Conservation (phyloP, 768 basidiomycete species). For the Lactifluus piperatus region DNA sequence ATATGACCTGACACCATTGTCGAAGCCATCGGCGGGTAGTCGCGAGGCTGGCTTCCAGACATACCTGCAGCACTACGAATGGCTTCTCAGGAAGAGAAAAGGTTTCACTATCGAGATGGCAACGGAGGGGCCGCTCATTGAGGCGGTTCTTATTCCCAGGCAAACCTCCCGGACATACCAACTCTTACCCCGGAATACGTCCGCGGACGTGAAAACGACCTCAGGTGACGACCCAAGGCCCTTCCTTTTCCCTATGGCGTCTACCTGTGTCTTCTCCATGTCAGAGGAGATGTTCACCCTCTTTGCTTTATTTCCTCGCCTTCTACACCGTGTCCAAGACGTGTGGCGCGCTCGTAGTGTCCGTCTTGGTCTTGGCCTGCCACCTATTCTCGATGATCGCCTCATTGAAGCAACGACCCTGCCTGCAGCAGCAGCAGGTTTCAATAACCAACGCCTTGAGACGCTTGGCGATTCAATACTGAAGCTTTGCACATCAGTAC, state of each 20-base stretch:
- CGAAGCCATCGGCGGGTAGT: slow-evolving; percentile 43
- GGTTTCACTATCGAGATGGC: slow-evolving; percentile 36
- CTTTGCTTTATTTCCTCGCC: slow-evolving; percentile 49
- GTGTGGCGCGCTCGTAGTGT: slow-evolving; percentile 50
- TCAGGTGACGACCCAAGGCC: slow-evolving; percentile 13
- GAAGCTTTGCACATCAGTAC: slow-evolving; percentile 65
- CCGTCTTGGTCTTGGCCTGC: slow-evolving; percentile 48
- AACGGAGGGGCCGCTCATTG: slow-evolving; percentile 52
- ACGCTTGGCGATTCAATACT: slow-evolving; percentile 82
- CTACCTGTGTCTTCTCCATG: slow-evolving; percentile 49
- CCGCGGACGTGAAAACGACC: slow-evolving; percentile 1
- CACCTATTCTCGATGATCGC: slow-evolving; percentile 45
- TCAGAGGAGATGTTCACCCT: slow-evolving; percentile 33
- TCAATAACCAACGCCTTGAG: slow-evolving; percentile 80
- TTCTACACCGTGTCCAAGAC: slow-evolving; percentile 59
- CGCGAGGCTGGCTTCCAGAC: slow-evolving; percentile 39
- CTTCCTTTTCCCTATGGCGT: slow-evolving; percentile 34
- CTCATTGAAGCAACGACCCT: slow-evolving; percentile 71
- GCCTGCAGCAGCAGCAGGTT: slow-evolving; percentile 52
- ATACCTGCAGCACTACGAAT: slow-evolving; percentile 51
- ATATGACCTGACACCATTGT: slow-evolving; percentile 57
- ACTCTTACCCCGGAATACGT: slow-evolving; percentile 28
- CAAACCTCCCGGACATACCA: slow-evolving; percentile 28
- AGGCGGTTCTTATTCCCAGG: slow-evolving; percentile 39
- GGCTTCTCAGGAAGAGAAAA: slow-evolving; percentile 44